Evolutionary conservation across 257 asterid genomes (phyloP).

Genomic region (Solanum medicagineum): DNA sequence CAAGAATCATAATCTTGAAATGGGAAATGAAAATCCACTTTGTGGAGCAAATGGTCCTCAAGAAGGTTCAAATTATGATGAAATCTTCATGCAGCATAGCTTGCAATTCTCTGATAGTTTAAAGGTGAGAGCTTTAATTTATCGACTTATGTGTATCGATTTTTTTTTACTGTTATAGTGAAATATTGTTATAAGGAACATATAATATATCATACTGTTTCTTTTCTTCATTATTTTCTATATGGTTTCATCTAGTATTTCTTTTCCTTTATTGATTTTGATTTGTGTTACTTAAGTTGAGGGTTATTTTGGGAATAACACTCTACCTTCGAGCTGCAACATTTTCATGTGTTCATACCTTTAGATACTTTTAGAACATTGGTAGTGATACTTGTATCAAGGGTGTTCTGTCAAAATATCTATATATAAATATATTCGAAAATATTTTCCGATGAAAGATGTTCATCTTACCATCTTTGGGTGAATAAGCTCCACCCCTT

Average conservation of each 20-base stretch:
- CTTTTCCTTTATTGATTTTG: not conserved
- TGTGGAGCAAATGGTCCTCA: slow-evolving; percentile 10
- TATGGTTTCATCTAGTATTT: too few relatives aligned
- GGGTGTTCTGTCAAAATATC: too few relatives aligned
- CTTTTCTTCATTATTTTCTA: not conserved
- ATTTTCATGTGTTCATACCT: too few relatives aligned
- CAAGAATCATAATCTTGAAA: not conserved
- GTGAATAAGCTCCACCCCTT: too few relatives aligned
- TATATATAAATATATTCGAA: too few relatives aligned
- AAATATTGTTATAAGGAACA: not conserved
- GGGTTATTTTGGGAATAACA: not conserved
- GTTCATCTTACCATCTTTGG: too few relatives aligned
- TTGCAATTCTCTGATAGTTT: slow-evolving; percentile 58
- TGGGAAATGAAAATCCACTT: slow-evolving; percentile 10
- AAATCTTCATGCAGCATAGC: slow-evolving; percentile 46
- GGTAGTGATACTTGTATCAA: too few relatives aligned
- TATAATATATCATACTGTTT: not conserved
- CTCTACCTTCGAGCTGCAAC: not conserved
- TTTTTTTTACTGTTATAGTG: not conserved
- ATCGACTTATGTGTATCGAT: not conserved
- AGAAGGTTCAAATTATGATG: slow-evolving; percentile 46
- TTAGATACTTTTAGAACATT: too few relatives aligned
- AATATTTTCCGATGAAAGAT: too few relatives aligned
- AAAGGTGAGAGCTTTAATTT: slow-evolving; percentile 22
- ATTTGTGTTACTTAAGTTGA: not conserved